Evolutionary conservation across 352 stramenopile species (phyloP).

Genomic region (Phytophthora boehmeriae): DNA sequence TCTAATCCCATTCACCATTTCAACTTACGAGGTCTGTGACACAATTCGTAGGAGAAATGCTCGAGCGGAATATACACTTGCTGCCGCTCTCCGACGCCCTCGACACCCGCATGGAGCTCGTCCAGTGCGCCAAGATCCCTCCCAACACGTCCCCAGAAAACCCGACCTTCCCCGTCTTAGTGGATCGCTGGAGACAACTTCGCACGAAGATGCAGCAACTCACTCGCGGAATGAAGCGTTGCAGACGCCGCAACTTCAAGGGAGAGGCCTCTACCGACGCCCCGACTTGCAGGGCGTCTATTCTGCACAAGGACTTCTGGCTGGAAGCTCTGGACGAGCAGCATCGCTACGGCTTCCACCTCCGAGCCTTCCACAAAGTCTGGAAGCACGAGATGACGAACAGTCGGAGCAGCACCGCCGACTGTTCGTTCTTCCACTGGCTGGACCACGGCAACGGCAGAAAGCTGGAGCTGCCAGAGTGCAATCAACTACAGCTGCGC

Average conservation of each 20-base stretch:
- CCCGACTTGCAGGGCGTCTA: conserved; percentile 26
- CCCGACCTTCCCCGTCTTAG: neutral
- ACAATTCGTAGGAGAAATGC: conserved; percentile 13
- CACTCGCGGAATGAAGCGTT: conserved; percentile 35
- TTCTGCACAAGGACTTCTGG: conserved; percentile 80
- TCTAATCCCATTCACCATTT: neutral
- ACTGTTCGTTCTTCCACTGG: conserved; percentile 74
- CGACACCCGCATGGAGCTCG: conserved; percentile 11
- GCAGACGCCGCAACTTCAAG: conserved; percentile 9
- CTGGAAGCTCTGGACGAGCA: conserved; percentile 74
- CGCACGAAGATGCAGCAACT: conserved; percentile 35
- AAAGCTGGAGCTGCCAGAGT: conserved; percentile 58
- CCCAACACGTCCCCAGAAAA: neutral
- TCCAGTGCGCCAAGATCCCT: conserved; percentile 12
- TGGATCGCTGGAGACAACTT: conserved; percentile 37
- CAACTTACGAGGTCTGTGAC: neutral
- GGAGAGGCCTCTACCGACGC: neutral
- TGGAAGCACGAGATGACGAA: conserved; percentile 59
- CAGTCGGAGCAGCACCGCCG: neutral
- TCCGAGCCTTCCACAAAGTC: conserved; percentile 66
- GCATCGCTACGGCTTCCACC: conserved; percentile 75
- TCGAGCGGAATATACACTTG: conserved; percentile 5
- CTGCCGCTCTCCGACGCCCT: conserved; percentile 7
- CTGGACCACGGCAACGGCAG: conserved; percentile 61
- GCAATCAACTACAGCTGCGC: conserved; percentile 49